Percentiles rank a stretch among this genome's conserved stretches.
These are phyloP conservation scores for Talaromyces sp. DNA, from an alignment of 2,329 filamentous ascomycete species.

Conservation along the genomic window DNA sequence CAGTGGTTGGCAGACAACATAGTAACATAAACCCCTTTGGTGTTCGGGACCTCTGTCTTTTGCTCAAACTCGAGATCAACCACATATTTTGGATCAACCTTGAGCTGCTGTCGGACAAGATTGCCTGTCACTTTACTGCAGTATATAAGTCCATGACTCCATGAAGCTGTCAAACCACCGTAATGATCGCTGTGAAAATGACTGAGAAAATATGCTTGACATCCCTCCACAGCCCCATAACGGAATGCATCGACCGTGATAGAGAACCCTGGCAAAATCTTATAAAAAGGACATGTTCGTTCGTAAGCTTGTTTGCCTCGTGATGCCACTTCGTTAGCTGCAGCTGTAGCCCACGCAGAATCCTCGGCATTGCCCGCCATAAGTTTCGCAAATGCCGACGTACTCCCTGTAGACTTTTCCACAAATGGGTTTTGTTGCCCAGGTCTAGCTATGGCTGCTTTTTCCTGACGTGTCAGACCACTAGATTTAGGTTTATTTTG, in stretches of 20 bases:
- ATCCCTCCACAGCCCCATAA: conserved; percentile 88
- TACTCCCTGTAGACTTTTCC: conserved; percentile 37
- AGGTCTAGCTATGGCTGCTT: conserved; percentile 66
- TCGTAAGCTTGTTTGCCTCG: conserved; percentile 81
- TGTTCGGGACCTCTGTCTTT: conserved; percentile 71
- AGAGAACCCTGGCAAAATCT: conserved; percentile 87
- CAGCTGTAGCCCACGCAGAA: conserved; percentile 80
- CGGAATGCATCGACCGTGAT: conserved; percentile 96
- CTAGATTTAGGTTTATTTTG: conserved; percentile 19
- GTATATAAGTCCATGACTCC: conserved; percentile 92
- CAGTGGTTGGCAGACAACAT: conserved; percentile 98
- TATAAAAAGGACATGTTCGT: conserved; percentile 95
- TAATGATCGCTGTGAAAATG: conserved; percentile 99
- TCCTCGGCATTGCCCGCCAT: conserved; percentile 93
- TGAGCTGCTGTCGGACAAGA: conserved; percentile 77
- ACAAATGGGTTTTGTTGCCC: conserved; percentile 76
- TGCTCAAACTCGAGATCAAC: conserved; percentile 80
- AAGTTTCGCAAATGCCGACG: conserved; percentile 81
- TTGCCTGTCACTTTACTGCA: conserved; percentile 91
- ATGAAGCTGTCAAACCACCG: conserved; percentile 78
- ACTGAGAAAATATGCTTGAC: conserved; percentile 90
- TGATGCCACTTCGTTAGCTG: conserved; percentile 69
- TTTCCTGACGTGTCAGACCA: conserved; percentile 55
- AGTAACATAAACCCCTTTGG: conserved; percentile 76
- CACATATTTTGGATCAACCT: conserved; percentile 80